Evolutionary conservation across 176 grass and related monocot species (phyloP).

Genomic region (Cenchrus fungigraminus): DNA sequence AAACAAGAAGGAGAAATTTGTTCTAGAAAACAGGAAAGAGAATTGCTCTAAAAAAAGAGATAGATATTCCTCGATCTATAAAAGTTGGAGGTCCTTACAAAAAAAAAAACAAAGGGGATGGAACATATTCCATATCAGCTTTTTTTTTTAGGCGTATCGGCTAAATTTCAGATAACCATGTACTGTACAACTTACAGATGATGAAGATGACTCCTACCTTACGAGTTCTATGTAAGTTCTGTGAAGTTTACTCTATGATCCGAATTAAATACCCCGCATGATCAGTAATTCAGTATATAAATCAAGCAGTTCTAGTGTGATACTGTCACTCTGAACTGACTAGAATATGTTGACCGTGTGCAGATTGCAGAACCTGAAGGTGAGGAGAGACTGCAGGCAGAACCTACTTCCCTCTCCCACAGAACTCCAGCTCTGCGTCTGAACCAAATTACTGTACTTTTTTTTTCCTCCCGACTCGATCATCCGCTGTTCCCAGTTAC

Average conservation of each 20-base stretch:
- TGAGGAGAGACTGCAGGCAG: slow-evolving; percentile 89
- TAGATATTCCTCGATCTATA: no score
- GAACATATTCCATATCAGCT: background rate
- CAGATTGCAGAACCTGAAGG: slow-evolving; percentile 46
- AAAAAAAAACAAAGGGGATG: no score
- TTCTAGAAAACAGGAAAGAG: no score
- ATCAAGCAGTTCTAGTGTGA: slow-evolving; percentile 27
- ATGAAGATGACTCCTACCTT: background rate
- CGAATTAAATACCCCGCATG: background rate
- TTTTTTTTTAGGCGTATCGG: no score
- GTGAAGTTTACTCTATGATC: background rate
- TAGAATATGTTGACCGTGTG: background rate
- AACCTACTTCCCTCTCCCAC: slow-evolving; percentile 92
- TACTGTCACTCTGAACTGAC: slow-evolving; percentile 12
- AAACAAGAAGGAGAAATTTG: no score
- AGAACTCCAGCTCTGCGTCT: slow-evolving; percentile 43
- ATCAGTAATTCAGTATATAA: slow-evolving; percentile 20
- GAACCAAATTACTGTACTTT: slow-evolving; percentile 27
- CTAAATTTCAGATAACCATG: background rate
- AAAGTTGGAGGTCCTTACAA: no score
- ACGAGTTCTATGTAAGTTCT: background rate
- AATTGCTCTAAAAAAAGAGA: no score
- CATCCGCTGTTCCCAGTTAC: background rate
- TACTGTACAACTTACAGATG: no score
- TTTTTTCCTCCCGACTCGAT: background rate